A percentile compares a stretch with the other conserved stretches of the same genome.
phyloP scores from a whole-genome alignment of 139 green algal genomes.

The Auxenochlorella pyrenoidosa region DNA sequence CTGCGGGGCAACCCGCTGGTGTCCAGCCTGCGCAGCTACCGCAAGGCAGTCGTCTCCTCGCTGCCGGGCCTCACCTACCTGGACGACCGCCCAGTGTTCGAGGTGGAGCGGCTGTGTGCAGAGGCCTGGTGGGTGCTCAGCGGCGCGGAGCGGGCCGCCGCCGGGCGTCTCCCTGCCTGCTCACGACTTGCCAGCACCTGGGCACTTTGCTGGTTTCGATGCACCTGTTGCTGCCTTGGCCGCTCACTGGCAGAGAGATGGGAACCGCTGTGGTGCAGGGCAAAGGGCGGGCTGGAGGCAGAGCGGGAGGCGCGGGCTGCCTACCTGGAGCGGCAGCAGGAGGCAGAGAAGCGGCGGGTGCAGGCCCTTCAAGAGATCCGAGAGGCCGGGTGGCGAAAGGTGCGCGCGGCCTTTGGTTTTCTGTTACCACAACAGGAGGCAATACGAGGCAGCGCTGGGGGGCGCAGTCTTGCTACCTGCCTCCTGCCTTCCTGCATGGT shows the following conservation, averaged over 20 bases:
- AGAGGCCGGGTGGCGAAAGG: slow-evolving; percentile 70
- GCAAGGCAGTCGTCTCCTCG: slow-evolving; percentile 71
- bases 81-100: slow-evolving; percentile 87
- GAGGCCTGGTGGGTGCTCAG: slow-evolving; percentile 76
- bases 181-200: too few species aligned
- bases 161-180: too few species aligned
- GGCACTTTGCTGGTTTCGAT: too few species aligned
- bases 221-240: too few species aligned
- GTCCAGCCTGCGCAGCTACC: slow-evolving; percentile 76
- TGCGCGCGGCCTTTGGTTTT: neutral
- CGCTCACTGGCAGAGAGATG: too few species aligned
- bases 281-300: slow-evolving; percentile 72
- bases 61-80: slow-evolving; percentile 82
- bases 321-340: slow-evolving; percentile 63
- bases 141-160: neutral
- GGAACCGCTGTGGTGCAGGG: slow-evolving; percentile 57
- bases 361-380: slow-evolving; percentile 75
- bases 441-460: too few species aligned
- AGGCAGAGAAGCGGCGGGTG: slow-evolving; percentile 67
- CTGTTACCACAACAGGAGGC: too few species aligned
- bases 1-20: slow-evolving; percentile 88
- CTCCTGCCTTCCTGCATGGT: too few species aligned
- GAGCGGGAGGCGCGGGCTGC: slow-evolving; percentile 74
- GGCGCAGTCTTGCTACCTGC: too few species aligned
- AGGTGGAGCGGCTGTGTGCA: slow-evolving; percentile 72